These are phyloP conservation scores for Phytophthora cajani DNA, from an alignment of 352 stramenopile genomes.

Conservation along the genomic window DNA sequence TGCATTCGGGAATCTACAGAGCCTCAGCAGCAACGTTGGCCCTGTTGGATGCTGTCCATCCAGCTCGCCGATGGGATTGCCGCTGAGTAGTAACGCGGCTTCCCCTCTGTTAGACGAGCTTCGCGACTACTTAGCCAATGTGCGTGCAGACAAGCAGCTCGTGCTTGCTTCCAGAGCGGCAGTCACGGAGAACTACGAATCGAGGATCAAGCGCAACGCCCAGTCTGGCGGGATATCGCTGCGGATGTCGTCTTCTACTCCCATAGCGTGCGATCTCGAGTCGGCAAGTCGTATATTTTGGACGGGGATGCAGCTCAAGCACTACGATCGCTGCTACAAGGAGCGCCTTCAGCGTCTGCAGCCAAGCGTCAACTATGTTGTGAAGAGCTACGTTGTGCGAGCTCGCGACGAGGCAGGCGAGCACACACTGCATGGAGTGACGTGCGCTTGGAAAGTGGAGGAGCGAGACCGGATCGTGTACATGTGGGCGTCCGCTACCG, in stretches of 20 bases:
- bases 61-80: slow-evolving; percentile 1
- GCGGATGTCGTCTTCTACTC: slow-evolving; percentile 10
- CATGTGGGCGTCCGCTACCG: slow-evolving; percentile 15
- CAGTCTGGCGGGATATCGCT: not conserved
- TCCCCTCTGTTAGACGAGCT: not conserved
- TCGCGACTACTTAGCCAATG: not conserved
- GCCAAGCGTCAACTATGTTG: slow-evolving; percentile 4
- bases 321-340: slow-evolving; percentile 13
- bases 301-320: slow-evolving; percentile 16
- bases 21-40: not conserved
- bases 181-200: not conserved
- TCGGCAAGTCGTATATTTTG: slow-evolving; percentile 8
- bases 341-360: slow-evolving; percentile 12
- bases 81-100: not conserved
- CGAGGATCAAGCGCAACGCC: not conserved
- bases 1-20: not conserved
- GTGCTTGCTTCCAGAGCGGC: not conserved
- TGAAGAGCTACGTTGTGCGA: slow-evolving; percentile 14
- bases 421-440: slow-evolving; percentile 8
- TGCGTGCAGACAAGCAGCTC: not conserved
- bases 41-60: not conserved
- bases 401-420: not conserved
- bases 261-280: slow-evolving; percentile 7
- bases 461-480: slow-evolving; percentile 16
- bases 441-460: slow-evolving; percentile 14